Evolutionary conservation across 2,329 filamentous ascomycete genomes (phyloP).

Genomic region (Xylaria sp.): DNA sequence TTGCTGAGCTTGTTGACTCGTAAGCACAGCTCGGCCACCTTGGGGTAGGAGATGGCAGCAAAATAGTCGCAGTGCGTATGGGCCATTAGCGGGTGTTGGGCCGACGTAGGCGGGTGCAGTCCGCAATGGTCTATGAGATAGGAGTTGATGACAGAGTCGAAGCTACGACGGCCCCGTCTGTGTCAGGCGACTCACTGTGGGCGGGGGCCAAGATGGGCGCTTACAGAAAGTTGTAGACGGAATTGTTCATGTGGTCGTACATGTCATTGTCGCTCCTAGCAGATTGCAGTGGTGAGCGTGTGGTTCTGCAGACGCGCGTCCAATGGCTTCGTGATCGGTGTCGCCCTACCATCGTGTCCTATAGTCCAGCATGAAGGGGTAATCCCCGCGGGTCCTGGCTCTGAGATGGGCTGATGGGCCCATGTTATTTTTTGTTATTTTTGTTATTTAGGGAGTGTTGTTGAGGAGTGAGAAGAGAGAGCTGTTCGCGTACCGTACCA

Average conservation of each 20-base stretch:
- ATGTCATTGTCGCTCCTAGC: slow-evolving; percentile 89
- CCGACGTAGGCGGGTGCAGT: slow-evolving; percentile 70
- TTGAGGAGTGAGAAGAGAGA: background rate
- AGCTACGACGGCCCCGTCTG: slow-evolving; percentile 50
- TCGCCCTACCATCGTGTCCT: slow-evolving; percentile 77
- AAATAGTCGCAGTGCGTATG: slow-evolving; percentile 88
- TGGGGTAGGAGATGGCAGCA: slow-evolving; percentile 79
- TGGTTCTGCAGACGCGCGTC: slow-evolving; percentile 6
- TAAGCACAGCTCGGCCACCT: slow-evolving; percentile 79
- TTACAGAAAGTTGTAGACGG: slow-evolving; percentile 79
- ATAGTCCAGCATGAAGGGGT: slow-evolving; percentile 80
- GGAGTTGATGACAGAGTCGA: slow-evolving; percentile 88
- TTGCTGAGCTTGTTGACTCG: slow-evolving; percentile 83
- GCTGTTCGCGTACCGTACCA: background rate
- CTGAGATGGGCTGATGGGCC: slow-evolving; percentile 54
- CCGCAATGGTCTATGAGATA: slow-evolving; percentile 83
- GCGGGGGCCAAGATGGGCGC: slow-evolving; percentile 26
- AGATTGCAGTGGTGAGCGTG: slow-evolving; percentile 18
- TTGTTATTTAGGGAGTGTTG: too few relatives aligned
- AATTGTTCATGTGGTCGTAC: slow-evolving; percentile 94
- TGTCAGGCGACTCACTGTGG: background rate
- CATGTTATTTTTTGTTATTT: too few relatives aligned
- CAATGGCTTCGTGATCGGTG: background rate
- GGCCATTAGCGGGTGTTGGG: slow-evolving; percentile 82
- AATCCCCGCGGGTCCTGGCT: slow-evolving; percentile 70